phyloP scores from a whole-genome alignment of 805 yeast genomes.

The Teunomyces tritomae region DNA sequence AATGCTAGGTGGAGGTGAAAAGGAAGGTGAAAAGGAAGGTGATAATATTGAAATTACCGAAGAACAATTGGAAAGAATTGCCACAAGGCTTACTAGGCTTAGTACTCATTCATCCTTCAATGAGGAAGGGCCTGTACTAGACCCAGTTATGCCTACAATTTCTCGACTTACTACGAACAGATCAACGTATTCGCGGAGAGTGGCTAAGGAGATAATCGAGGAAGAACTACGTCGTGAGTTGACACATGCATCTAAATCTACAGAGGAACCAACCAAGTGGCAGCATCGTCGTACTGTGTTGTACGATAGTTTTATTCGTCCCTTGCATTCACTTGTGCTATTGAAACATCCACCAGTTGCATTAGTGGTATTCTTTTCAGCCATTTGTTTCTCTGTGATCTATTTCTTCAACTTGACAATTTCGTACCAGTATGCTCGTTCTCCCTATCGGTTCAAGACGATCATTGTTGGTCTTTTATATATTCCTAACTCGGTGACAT shows the following conservation, averaged over 20 bases:
- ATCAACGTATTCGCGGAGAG: conserved; percentile 28
- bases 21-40: conserved; percentile 3
- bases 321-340: conserved; percentile 59
- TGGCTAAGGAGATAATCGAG: conserved; percentile 21
- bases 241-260: conserved; percentile 13
- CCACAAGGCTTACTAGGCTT: conserved; percentile 30
- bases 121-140: conserved; percentile 33
- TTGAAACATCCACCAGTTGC: conserved; percentile 72
- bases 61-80: conserved; percentile 26
- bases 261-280: conserved; percentile 15
- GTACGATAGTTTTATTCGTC: conserved; percentile 53
- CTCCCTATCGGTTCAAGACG: conserved; percentile 69
- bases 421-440: conserved; percentile 55
- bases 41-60: not conserved
- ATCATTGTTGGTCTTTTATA: conserved; percentile 71
- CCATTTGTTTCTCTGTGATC: conserved; percentile 66
- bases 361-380: conserved; percentile 61
- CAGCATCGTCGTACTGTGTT: conserved; percentile 22
- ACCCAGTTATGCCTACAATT: conserved; percentile 38
- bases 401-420: conserved; percentile 76
- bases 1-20: conserved; percentile 27
- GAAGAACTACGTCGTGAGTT: conserved; percentile 16
- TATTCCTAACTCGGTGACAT: conserved; percentile 80
- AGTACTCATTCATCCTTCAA: conserved; percentile 11
- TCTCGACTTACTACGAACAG: conserved; percentile 35